phyloP scores from a whole-genome alignment of 345 rosid genomes.

The Citrus inodora region DNA sequence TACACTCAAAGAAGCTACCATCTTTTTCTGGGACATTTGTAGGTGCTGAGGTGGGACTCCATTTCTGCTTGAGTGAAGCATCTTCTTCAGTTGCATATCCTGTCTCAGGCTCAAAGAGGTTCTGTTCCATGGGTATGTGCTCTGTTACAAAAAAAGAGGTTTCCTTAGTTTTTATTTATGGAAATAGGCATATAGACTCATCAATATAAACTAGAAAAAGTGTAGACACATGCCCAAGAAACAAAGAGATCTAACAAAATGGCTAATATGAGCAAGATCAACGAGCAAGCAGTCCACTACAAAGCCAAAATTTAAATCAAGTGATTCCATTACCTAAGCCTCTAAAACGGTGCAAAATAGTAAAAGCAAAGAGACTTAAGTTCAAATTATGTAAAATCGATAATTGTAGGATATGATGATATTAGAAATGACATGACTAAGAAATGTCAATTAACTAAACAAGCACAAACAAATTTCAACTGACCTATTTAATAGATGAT shows the following conservation, averaged over 20 bases:
- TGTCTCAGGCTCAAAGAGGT: slow-evolving; percentile 35
- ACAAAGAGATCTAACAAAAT: background rate
- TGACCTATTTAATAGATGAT: background rate
- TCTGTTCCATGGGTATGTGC: slow-evolving; percentile 32
- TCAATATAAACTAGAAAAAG: background rate
- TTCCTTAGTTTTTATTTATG: background rate
- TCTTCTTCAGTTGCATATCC: slow-evolving; percentile 29
- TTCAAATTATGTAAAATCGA: background rate
- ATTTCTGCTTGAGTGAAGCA: slow-evolving; percentile 30
- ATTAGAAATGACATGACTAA: background rate
- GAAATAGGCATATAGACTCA: background rate
- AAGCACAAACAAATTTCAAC: background rate
- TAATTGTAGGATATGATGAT: background rate
- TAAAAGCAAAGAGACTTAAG: background rate
- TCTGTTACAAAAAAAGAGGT: slow-evolving; percentile 23
- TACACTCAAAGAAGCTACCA: slow-evolving; percentile 62
- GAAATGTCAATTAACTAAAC: background rate
- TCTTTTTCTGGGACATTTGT: slow-evolving; percentile 25
- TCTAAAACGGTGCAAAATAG: background rate
- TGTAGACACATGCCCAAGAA: background rate
- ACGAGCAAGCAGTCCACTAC: background rate
- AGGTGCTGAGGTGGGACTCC: slow-evolving; percentile 23
- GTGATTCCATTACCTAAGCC: background rate
- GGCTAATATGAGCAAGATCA: background rate
- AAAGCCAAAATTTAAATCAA: background rate